These are phyloP conservation scores for Cryptosporidium parvum DNA, from an alignment of 169 alveolate species.

Conservation along the genomic window DNA sequence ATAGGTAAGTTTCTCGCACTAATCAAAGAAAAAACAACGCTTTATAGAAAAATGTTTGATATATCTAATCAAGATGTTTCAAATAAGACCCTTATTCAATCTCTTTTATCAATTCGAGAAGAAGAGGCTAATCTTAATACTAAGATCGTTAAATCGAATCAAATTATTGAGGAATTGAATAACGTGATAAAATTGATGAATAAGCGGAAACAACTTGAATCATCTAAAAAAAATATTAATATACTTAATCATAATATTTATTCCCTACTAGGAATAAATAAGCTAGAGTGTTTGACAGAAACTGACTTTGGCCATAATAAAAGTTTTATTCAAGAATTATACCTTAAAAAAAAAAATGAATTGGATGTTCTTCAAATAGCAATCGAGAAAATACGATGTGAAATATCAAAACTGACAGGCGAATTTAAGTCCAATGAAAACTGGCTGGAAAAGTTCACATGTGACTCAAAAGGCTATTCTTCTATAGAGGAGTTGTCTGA, in stretches of 20 bases:
- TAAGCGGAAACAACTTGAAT: not conserved
- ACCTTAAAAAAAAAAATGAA: not conserved
- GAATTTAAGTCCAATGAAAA: conserved; percentile 43
- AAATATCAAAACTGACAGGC: conserved; percentile 43
- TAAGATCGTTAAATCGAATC: conserved; percentile 1
- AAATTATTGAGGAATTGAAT: conserved; percentile 3
- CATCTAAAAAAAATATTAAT: not conserved
- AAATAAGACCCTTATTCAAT: not conserved
- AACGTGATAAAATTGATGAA: not conserved
- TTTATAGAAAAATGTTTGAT: not conserved
- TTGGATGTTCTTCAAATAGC: conserved; percentile 12
- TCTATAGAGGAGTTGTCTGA: conserved; percentile 22
- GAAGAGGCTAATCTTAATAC: not conserved
- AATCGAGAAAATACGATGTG: conserved; percentile 31
- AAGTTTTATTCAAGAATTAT: conserved; percentile 4
- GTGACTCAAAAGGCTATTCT: conserved; percentile 28
- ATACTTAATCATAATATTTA: not conserved
- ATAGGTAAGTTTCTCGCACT: conserved; percentile 39
- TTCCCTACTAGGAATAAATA: not conserved
- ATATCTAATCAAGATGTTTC: conserved; percentile 1
- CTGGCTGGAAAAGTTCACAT: conserved; percentile 36
- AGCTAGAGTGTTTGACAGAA: not conserved
- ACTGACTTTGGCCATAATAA: not conserved
- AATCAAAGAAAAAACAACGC: not conserved
- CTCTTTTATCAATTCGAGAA: not conserved